Percentiles rank a stretch among this genome's conserved stretches.
phyloP scores from a whole-genome alignment of 2,329 filamentous ascomycete species.

The Grosmannia penicillata region DNA sequence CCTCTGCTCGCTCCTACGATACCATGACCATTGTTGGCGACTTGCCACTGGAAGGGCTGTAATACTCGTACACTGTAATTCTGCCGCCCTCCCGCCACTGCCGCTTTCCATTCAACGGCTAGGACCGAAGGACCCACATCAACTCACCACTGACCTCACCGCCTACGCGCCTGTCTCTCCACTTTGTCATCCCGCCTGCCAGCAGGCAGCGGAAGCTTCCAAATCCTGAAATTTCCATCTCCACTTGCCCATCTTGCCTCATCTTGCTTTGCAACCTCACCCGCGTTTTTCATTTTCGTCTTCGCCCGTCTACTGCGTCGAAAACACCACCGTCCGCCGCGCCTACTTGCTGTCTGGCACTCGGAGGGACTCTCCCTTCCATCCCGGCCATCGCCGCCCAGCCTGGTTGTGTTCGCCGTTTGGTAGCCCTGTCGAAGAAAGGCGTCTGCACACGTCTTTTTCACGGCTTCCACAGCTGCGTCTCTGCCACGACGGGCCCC shows the following conservation, averaged over 20 bases:
- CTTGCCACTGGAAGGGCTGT: no score
- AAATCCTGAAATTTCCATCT: slow-evolving; percentile 4
- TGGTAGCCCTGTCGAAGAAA: neutral
- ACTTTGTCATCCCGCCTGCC: neutral
- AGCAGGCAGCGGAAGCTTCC: slow-evolving; percentile 1
- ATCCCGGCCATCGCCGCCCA: no score
- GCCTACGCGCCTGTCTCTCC: slow-evolving; percentile 1
- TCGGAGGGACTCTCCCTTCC: no score
- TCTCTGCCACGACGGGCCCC: neutral
- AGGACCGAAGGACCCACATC: no score
- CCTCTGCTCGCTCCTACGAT: no score
- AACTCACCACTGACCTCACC: slow-evolving; percentile 2
- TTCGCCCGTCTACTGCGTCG: neutral
- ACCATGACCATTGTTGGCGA: no score
- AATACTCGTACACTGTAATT: no score
- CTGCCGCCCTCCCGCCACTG: no score
- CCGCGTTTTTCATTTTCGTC: slow-evolving; percentile 29
- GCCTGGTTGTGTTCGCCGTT: neutral
- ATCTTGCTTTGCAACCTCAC: slow-evolving; percentile 5
- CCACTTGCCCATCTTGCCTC: neutral
- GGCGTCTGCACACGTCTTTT: neutral
- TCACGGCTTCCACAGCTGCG: no score
- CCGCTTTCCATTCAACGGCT: no score
- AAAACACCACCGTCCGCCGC: neutral
- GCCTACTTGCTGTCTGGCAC: no score